Evolutionary conservation across 192 early-diverging fungal genomes (phyloP).

Genomic region (Mycoemilia scoparia): DNA sequence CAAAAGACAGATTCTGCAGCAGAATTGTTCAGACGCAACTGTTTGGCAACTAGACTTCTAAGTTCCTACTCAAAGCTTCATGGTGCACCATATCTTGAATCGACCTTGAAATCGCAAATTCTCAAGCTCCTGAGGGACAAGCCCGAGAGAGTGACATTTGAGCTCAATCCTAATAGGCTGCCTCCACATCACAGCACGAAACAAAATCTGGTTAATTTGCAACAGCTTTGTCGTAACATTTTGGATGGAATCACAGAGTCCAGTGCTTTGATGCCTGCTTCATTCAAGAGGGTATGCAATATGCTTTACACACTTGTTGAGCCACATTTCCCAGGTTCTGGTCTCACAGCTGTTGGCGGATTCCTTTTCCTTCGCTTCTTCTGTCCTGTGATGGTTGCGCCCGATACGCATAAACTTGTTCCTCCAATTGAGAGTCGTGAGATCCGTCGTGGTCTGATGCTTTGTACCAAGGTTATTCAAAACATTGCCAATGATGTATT

Average conservation of each 20-base stretch:
- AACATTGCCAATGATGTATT: constrained; percentile 89
- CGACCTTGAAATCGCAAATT: constrained; percentile 63
- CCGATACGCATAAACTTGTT: constrained; percentile 65
- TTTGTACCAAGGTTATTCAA: constrained; percentile 90
- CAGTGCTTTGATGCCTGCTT: constrained; percentile 41
- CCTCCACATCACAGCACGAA: constrained; percentile 41
- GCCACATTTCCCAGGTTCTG: constrained; percentile 66
- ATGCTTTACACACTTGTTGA: constrained; percentile 59
- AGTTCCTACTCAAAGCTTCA: constrained; percentile 66
- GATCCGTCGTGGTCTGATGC: constrained; percentile 66
- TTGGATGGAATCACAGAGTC: constrained; percentile 73
- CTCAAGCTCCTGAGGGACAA: constrained; percentile 43
- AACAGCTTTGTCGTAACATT: constrained; percentile 51
- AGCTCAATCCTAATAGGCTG: constrained; percentile 71
- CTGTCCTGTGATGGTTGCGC: constrained; percentile 86
- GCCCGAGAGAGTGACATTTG: constrained; percentile 60
- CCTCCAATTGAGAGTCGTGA: constrained; percentile 42
- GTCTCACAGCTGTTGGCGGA: constrained; percentile 74
- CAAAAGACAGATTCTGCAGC: constrained; percentile 62
- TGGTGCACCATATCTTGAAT: constrained; percentile 62
- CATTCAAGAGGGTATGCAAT: constrained; percentile 66
- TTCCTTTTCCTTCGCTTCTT: constrained; percentile 94
- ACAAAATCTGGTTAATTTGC: constrained; percentile 62
- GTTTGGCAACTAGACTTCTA: constrained; percentile 74
- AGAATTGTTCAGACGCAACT: constrained; percentile 82